These are phyloP conservation scores for Thalassiosira hispida DNA, from an alignment of 352 stramenopile genomes.

Conservation along the genomic window DNA sequence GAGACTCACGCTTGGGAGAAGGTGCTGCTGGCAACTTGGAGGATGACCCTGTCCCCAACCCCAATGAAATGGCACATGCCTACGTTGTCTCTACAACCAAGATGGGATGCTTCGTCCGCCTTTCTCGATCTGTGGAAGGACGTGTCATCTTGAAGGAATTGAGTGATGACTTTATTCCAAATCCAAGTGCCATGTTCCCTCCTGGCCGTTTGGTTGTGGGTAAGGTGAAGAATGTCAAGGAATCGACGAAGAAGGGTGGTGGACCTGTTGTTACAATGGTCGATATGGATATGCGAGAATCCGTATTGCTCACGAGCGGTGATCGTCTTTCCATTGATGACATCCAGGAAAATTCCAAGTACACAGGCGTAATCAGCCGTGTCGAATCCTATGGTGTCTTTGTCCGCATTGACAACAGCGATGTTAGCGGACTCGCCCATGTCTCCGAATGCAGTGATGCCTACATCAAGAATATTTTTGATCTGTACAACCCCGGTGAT, in stretches of 20 bases:
- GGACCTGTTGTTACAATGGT: slow-evolving; percentile 74
- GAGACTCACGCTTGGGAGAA: slow-evolving; percentile 58
- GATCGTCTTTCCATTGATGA: slow-evolving; percentile 90
- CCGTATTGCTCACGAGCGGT: slow-evolving; percentile 90
- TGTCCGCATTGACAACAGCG: slow-evolving; percentile 94
- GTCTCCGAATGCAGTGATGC: slow-evolving; percentile 95
- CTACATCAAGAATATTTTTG: slow-evolving; percentile 92
- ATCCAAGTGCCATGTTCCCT: slow-evolving; percentile 90
- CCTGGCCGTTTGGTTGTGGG: slow-evolving; percentile 93
- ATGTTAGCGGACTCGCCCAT: slow-evolving; percentile 94
- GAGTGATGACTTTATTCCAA: slow-evolving; percentile 93
- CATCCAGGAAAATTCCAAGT: slow-evolving; percentile 89
- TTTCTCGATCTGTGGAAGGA: slow-evolving; percentile 89
- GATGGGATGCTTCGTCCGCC: slow-evolving; percentile 93
- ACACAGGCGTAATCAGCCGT: slow-evolving; percentile 94
- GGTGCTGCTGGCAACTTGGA: slow-evolving; percentile 57
- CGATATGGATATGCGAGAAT: slow-evolving; percentile 94
- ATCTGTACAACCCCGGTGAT: slow-evolving; percentile 94
- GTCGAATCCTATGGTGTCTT: slow-evolving; percentile 96
- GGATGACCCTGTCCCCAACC: slow-evolving; percentile 77
- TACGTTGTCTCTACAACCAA: slow-evolving; percentile 91
- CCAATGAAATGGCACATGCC: slow-evolving; percentile 90
- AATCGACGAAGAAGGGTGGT: slow-evolving; percentile 47
- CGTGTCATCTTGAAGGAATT: slow-evolving; percentile 94
- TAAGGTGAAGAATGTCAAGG: slow-evolving; percentile 90